These are phyloP conservation scores for Magnolia officinalis DNA, from an alignment of 164 flowering plant genomes.

Conservation along the genomic window DNA sequence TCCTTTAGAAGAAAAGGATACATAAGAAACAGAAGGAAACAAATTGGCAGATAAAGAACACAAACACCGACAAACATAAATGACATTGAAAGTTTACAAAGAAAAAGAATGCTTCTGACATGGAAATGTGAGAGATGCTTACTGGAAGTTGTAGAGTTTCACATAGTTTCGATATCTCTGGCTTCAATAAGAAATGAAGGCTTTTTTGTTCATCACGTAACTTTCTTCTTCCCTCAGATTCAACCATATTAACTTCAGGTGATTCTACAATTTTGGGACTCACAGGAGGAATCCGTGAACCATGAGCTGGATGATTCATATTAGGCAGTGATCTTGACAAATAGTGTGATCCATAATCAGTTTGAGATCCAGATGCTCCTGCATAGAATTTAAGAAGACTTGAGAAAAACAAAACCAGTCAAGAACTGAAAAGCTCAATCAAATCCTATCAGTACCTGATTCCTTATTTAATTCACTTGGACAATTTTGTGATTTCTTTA, in stretches of 20 bases:
- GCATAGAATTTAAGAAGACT: background rate
- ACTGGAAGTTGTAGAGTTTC: conserved; percentile 54
- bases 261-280: conserved; percentile 6
- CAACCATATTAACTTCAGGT: conserved; percentile 22
- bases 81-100: background rate
- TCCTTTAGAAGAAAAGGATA: too few species aligned
- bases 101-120: background rate
- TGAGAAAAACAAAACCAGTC: background rate
- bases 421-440: conserved; percentile 1
- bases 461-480: background rate
- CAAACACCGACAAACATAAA: background rate
- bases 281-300: background rate
- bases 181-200: conserved; percentile 50
- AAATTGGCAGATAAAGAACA: background rate
- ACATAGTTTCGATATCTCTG: conserved; percentile 55
- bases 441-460: background rate
- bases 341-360: conserved; percentile 7
- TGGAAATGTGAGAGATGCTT: conserved; percentile 14
- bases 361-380: conserved; percentile 15
- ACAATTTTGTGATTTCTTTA: background rate
- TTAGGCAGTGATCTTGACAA: conserved; percentile 12
- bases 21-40: too few species aligned
- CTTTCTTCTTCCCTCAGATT: conserved; percentile 26
- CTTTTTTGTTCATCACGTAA: conserved; percentile 42
- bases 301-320: background rate